A percentile compares a stretch with the other conserved stretches of the same genome.
These are phyloP conservation scores for Coemansia sp. DNA, from an alignment of 192 early-diverging fungal species.

Conservation along the genomic window DNA sequence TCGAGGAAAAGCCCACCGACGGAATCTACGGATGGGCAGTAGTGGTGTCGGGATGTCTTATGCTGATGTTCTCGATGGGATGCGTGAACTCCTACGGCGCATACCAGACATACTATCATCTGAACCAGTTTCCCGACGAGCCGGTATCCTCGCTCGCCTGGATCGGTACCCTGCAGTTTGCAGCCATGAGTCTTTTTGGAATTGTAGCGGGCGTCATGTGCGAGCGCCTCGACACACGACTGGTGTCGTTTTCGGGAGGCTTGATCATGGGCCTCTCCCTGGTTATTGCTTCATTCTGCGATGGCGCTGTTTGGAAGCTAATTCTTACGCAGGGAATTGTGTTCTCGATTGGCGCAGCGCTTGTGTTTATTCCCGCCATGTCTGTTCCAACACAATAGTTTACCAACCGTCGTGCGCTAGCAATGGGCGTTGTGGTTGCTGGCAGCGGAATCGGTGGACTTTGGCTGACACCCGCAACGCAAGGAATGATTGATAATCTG, in stretches of 20 bases:
- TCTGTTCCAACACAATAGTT: slow-evolving; percentile 64
- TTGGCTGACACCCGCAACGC: slow-evolving; percentile 52
- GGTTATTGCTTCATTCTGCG: slow-evolving; percentile 60
- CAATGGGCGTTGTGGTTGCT: slow-evolving; percentile 54
- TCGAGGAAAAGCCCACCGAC: slow-evolving; percentile 36
- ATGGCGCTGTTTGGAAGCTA: slow-evolving; percentile 59
- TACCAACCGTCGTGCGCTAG: slow-evolving; percentile 49
- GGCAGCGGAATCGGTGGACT: slow-evolving; percentile 61
- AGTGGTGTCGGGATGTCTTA: slow-evolving; percentile 51
- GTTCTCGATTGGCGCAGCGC: slow-evolving; percentile 48
- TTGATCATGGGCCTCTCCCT: slow-evolving; percentile 56
- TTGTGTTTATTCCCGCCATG: slow-evolving; percentile 55
- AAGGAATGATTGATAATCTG: slow-evolving; percentile 48
- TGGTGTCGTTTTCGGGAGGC: slow-evolving; percentile 53
- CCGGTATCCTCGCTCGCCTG: slow-evolving; percentile 51
- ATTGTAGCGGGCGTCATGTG: slow-evolving; percentile 52
- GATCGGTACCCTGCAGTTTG: slow-evolving; percentile 58
- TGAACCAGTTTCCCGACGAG: slow-evolving; percentile 36
- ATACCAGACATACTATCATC: slow-evolving; percentile 52
- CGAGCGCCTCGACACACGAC: slow-evolving; percentile 55
- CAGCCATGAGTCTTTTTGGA: slow-evolving; percentile 52
- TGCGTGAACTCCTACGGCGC: slow-evolving; percentile 59
- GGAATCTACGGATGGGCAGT: slow-evolving; percentile 57
- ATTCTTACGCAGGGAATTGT: slow-evolving; percentile 61
- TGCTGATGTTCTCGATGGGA: slow-evolving; percentile 57